A percentile compares a stretch with the other conserved stretches of the same genome.
These are phyloP conservation scores for Kwoniella sp. DNA, from an alignment of 768 basidiomycete species.

Conservation along the genomic window DNA sequence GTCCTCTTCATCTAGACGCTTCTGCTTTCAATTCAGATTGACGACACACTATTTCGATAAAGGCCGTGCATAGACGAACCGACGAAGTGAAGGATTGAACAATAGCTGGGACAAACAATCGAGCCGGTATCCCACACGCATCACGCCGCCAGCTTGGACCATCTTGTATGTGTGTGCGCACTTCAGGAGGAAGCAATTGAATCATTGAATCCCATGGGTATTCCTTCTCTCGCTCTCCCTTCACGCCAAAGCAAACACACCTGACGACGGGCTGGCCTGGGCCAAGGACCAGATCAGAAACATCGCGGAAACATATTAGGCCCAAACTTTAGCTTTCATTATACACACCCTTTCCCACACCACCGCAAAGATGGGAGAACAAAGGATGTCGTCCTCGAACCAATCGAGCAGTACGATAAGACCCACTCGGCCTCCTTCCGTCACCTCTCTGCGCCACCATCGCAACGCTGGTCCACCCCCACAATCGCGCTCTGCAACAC, in stretches of 20 bases:
- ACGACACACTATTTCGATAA: no score
- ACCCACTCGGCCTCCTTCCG: slow-evolving; percentile 21
- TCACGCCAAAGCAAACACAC: no score
- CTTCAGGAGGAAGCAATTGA: no score
- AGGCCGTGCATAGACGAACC: no score
- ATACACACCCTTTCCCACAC: not conserved
- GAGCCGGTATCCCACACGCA: no score
- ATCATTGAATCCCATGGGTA: no score
- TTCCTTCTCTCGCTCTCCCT: not conserved
- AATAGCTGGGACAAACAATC: not conserved
- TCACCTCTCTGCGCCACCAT: slow-evolving; percentile 15
- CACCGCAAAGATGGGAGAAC: slow-evolving; percentile 15
- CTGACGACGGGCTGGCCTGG: not conserved
- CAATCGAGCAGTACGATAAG: slow-evolving; percentile 8
- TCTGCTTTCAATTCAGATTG: no score
- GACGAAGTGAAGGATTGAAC: not conserved
- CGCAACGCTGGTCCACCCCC: not conserved
- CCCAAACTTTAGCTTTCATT: not conserved
- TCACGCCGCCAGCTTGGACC: no score
- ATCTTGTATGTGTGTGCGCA: no score
- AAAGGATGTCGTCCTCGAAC: slow-evolving; percentile 25
- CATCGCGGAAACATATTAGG: not conserved
- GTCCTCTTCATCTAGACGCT: no score
- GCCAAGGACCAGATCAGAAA: no score
- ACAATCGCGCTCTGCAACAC: slow-evolving; percentile 1